Conservation (phyloP, 2,329 filamentous ascomycete genomes). For the Diaporthe sp. region DNA sequence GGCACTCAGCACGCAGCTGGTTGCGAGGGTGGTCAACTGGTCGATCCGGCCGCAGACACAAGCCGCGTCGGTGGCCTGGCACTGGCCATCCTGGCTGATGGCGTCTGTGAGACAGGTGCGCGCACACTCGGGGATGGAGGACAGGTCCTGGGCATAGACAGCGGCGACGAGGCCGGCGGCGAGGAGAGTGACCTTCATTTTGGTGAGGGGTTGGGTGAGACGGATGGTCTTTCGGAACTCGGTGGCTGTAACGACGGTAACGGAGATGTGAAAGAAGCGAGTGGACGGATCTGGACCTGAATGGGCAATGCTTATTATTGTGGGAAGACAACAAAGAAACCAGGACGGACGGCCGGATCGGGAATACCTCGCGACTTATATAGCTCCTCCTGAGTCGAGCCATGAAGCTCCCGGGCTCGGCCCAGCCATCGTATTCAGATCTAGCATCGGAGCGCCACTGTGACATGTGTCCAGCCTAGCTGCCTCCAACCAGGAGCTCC, state of each 20-base stretch:
- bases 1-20: slow-evolving; percentile 14
- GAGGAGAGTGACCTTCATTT: slow-evolving; percentile 32
- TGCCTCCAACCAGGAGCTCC: neutral
- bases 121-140: slow-evolving; percentile 23
- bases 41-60: slow-evolving; percentile 28
- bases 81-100: slow-evolving; percentile 20
- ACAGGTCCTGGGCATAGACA: slow-evolving; percentile 23
- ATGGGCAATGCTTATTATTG: slow-evolving; percentile 3
- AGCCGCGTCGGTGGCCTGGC: slow-evolving; percentile 9
- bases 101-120: slow-evolving; percentile 6
- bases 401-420: slow-evolving; percentile 7
- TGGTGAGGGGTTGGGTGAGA: neutral
- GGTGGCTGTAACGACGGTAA: neutral
- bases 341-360: neutral
- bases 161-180: slow-evolving; percentile 29
- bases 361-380: slow-evolving; percentile 15
- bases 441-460: slow-evolving; percentile 15
- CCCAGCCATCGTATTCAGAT: slow-evolving; percentile 27
- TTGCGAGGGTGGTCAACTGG: slow-evolving; percentile 8
- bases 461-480: slow-evolving; percentile 9
- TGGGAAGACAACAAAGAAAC: slow-evolving; percentile 6
- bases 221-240: slow-evolving; percentile 5
- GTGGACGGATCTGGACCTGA: neutral
- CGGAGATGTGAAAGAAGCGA: neutral
- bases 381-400: slow-evolving; percentile 24